Evolutionary conservation across 768 basidiomycete genomes (phyloP), one percentile per base, ranked within the genome.

Genomic region (Boletus huronensis): DNA sequence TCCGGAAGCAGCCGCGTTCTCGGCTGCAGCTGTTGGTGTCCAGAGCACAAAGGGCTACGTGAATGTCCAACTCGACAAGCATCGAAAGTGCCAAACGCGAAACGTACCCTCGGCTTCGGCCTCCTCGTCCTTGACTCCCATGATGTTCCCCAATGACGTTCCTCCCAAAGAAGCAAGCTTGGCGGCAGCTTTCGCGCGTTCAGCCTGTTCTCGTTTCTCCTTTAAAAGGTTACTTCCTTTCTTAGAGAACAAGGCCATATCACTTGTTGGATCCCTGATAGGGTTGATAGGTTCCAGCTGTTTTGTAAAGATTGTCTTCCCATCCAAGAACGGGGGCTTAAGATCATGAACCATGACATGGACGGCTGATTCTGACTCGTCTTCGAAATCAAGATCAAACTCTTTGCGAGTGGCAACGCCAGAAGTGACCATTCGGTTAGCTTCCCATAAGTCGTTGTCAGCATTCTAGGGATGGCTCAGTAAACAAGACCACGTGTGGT

Each of bases 401-500:
- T 83, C 77, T 60, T 84, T 89, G 32, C 90, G 87, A 9, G 90
- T 91, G 1, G 92, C 90, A 19, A 98, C 88, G 64, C 97, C 97
- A 3, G 97, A 98, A 0, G 92, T 93, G 10, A 93, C 77, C 89
- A 99, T 95, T 65, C 96, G 90, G 67, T 98, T 98, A 8, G 90
- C 90, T 76, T 99, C 97, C 97, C 97, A 99, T 11, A 96, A 75
- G 64, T 99, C 97, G 64, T 97, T 98, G 70, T 99, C 97, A 23
- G 93, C 93, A 64, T 98, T 98, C 91, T 95, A 65, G 5, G 55
- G 19, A 6, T 40, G 58, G 9, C 32, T 63, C 28, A 67, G 63
- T 64, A 40, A 69, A 57, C 40, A 53, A 38, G 25, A 10, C n/a
- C 23, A 19, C 2, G 13, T 11, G n/a, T 46, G 23, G 26, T 9